phyloP scores from a whole-genome alignment of 2,329 filamentous ascomycete species.

The Fusarium sp. region DNA sequence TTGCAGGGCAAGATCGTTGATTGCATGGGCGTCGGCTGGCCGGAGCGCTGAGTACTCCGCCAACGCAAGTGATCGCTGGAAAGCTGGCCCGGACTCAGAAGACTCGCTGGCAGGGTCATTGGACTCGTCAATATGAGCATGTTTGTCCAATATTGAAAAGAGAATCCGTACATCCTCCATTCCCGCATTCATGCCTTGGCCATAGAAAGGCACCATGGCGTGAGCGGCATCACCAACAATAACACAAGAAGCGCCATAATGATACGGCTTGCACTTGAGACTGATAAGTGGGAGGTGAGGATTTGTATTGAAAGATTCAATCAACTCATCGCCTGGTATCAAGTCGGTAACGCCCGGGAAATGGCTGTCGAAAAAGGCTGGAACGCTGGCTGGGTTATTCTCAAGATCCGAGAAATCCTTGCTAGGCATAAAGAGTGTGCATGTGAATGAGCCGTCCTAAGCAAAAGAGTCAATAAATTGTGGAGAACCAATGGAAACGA shows the following conservation, averaged over 20 bases:
- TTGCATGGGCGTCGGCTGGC: slow-evolving; percentile 83
- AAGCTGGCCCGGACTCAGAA: slow-evolving; percentile 58
- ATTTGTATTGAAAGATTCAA: slow-evolving; percentile 80
- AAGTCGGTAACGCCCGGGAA: slow-evolving; percentile 87
- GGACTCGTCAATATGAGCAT: slow-evolving; percentile 61
- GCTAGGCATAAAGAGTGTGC: slow-evolving; percentile 89
- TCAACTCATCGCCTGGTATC: slow-evolving; percentile 75
- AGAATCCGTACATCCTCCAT: slow-evolving; percentile 93
- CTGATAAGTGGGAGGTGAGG: slow-evolving; percentile 93
- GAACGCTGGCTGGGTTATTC: slow-evolving; percentile 67
- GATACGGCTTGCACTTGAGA: slow-evolving; percentile 92
- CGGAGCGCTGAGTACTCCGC: slow-evolving; percentile 80
- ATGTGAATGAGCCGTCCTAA: slow-evolving; percentile 90
- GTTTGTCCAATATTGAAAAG: slow-evolving; percentile 82
- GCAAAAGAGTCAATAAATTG: slow-evolving; percentile 15
- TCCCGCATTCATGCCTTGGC: slow-evolving; percentile 97
- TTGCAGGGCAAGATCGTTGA: slow-evolving; percentile 89
- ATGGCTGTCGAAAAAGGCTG: slow-evolving; percentile 80
- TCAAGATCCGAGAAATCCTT: slow-evolving; percentile 76
- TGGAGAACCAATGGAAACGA: not conserved
- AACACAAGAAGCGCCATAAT: slow-evolving; percentile 80
- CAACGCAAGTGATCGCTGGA: slow-evolving; percentile 74
- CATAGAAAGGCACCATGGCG: slow-evolving; percentile 98
- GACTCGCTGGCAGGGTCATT: slow-evolving; percentile 54
- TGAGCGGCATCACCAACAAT: slow-evolving; percentile 95